phyloP scores from a whole-genome alignment of 345 rosid genomes.

The Ceriops tagal region DNA sequence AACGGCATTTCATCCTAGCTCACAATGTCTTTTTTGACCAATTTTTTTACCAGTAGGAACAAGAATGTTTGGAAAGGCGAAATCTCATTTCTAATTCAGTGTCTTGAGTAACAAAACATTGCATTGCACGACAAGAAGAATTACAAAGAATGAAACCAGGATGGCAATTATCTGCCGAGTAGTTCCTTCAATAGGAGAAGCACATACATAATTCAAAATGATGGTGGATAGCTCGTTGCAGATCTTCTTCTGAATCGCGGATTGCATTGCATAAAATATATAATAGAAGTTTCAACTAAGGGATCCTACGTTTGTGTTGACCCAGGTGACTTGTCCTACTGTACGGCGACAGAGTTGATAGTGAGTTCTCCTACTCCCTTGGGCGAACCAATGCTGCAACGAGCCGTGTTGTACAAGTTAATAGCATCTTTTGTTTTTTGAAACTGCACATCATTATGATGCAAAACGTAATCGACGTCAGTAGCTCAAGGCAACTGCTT shows the following conservation, averaged over 20 bases:
- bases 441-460: conserved; percentile 48
- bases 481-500: not conserved
- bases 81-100: conserved; percentile 12
- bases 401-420: conserved; percentile 52
- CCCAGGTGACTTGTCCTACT: conserved; percentile 39
- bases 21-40: no score
- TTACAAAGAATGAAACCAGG: conserved; percentile 20
- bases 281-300: not conserved
- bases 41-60: not conserved
- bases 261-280: conserved; percentile 12
- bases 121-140: conserved; percentile 13
- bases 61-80: not conserved
- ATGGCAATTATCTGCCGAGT: not conserved
- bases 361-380: conserved; percentile 53
- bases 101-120: conserved; percentile 14
- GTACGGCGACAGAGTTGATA: conserved; percentile 41
- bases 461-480: not conserved
- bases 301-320: conserved; percentile 24
- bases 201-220: conserved; percentile 25
- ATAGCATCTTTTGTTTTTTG: conserved; percentile 86
- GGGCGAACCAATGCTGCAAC: conserved; percentile 54
- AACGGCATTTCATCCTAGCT: no score
- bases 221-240: not conserved
- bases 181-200: conserved; percentile 10
- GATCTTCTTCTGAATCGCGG: not conserved